These are phyloP conservation scores for Peterozyma toletana DNA, from an alignment of 805 yeast species.

Conservation along the genomic window DNA sequence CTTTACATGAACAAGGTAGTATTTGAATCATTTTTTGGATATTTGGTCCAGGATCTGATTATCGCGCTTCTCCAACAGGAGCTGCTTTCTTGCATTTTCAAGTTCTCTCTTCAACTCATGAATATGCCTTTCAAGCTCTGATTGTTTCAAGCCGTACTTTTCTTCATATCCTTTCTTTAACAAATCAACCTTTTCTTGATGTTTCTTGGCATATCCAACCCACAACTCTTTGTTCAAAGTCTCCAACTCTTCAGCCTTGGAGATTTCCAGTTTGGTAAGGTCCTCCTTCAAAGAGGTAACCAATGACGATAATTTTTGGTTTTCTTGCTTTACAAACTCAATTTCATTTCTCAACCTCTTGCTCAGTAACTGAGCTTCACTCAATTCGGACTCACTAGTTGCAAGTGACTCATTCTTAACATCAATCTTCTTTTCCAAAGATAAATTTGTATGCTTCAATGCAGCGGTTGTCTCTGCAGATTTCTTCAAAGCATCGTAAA, in stretches of 20 bases:
- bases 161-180: slow-evolving; percentile 52
- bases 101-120: slow-evolving; percentile 39
- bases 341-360: slow-evolving; percentile 1
- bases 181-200: slow-evolving; percentile 61
- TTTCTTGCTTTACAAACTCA: slow-evolving; percentile 7
- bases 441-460: too few relatives aligned
- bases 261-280: slow-evolving; percentile 31
- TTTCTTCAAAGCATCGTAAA: too few relatives aligned
- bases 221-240: slow-evolving; percentile 65
- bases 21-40: too few relatives aligned
- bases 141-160: slow-evolving; percentile 38
- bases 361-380: too few relatives aligned
- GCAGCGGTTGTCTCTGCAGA: too few relatives aligned
- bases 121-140: slow-evolving; percentile 30
- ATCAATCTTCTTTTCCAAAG: too few relatives aligned
- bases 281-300: slow-evolving; percentile 13
- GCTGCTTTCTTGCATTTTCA: slow-evolving; percentile 40
- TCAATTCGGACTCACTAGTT: too few relatives aligned
- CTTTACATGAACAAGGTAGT: too few relatives aligned
- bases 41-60: too few relatives aligned
- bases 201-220: slow-evolving; percentile 69
- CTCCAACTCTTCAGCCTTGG: slow-evolving; percentile 47
- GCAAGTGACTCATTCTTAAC: too few relatives aligned
- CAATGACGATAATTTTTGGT: slow-evolving; percentile 5
- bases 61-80: slow-evolving; percentile 11